A percentile compares a stretch with the other conserved stretches of the same genome.
Conservation (phyloP, 2,329 filamentous ascomycete species). For the Fusarium annulatum region DNA sequence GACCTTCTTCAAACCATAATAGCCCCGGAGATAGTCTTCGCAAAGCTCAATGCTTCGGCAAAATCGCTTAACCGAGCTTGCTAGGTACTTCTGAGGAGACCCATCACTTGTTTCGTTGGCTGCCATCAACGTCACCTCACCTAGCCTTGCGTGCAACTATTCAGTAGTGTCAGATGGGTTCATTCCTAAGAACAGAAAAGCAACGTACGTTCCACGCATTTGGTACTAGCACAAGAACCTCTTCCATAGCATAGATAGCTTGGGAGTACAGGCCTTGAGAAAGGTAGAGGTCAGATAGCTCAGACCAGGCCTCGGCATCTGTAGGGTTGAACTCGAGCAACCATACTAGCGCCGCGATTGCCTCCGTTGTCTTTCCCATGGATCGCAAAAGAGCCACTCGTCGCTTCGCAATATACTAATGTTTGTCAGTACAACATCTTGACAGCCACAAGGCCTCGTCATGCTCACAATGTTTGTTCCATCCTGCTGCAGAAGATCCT, state of each 20-base stretch:
- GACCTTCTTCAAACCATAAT: constrained; percentile 85
- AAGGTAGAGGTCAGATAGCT: constrained; percentile 88
- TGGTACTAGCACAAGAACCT: constrained; percentile 85
- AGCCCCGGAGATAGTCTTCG: constrained; percentile 90
- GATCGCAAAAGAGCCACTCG: constrained; percentile 82
- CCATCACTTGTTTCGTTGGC: constrained; percentile 58
- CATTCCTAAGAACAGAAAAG: background rate
- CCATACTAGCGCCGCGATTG: constrained; percentile 77
- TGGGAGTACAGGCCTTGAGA: constrained; percentile 82
- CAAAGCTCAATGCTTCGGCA: constrained; percentile 93
- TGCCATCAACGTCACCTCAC: constrained; percentile 83
- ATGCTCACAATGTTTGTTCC: constrained; percentile 79
- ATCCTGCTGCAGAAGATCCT: constrained; percentile 77
- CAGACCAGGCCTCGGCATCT: constrained; percentile 93
- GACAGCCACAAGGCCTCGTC: background rate
- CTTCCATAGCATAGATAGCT: constrained; percentile 88
- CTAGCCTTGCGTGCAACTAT: constrained; percentile 88
- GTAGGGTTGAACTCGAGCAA: constrained; percentile 87
- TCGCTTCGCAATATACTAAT: constrained; percentile 86
- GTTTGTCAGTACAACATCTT: constrained; percentile 35
- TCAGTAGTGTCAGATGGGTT: constrained; percentile 34
- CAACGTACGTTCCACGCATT: constrained; percentile 92
- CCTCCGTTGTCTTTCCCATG: constrained; percentile 76
- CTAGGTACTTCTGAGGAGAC: constrained; percentile 64
- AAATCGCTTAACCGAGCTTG: constrained; percentile 84